A percentile compares a stretch with the other conserved stretches of the same genome.
These are phyloP conservation scores for Trametopsis cervina DNA, from an alignment of 768 basidiomycete species.

Conservation along the genomic window DNA sequence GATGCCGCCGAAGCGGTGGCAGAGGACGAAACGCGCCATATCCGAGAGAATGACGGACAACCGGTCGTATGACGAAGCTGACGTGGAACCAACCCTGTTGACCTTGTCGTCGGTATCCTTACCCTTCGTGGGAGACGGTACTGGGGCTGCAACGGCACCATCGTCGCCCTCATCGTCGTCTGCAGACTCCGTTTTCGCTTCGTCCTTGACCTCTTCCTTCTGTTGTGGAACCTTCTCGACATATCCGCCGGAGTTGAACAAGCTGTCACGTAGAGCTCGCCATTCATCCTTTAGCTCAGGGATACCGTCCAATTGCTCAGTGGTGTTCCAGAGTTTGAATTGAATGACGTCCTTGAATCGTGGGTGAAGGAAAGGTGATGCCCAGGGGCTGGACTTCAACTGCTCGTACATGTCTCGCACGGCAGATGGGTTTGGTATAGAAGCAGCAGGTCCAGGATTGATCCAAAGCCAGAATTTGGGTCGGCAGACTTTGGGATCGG, in stretches of 20 bases:
- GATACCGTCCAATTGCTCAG: constrained; percentile 89
- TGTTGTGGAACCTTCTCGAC: constrained; percentile 58
- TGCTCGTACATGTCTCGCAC: constrained; percentile 75
- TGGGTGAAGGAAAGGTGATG: constrained; percentile 88
- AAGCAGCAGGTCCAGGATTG: constrained; percentile 93
- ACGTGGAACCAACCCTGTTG: constrained; percentile 86
- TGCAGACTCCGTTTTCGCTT: constrained; percentile 19
- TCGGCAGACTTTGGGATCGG: constrained; percentile 59
- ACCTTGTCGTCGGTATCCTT: constrained; percentile 44
- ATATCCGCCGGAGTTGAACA: constrained; percentile 86
- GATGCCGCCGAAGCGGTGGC: constrained; percentile 92
- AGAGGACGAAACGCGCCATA: constrained; percentile 96
- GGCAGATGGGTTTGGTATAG: constrained; percentile 58
- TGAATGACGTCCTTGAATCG: constrained; percentile 88
- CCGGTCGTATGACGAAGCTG: constrained; percentile 80
- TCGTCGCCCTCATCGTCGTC: constrained; percentile 34
- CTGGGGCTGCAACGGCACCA: constrained; percentile 14
- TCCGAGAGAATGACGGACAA: constrained; percentile 92
- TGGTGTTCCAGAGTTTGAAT: constrained; percentile 98
- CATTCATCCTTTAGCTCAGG: constrained; percentile 89
- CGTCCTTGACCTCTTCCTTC: constrained; percentile 27
- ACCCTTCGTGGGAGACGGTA: constrained; percentile 12
- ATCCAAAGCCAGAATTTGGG: constrained; percentile 99
- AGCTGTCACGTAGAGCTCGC: constrained; percentile 63
- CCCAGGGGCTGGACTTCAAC: constrained; percentile 86